These are phyloP conservation scores for Pelagomonas calceolata DNA, from an alignment of 108 stramenopile genomes.

Conservation along the genomic window DNA sequence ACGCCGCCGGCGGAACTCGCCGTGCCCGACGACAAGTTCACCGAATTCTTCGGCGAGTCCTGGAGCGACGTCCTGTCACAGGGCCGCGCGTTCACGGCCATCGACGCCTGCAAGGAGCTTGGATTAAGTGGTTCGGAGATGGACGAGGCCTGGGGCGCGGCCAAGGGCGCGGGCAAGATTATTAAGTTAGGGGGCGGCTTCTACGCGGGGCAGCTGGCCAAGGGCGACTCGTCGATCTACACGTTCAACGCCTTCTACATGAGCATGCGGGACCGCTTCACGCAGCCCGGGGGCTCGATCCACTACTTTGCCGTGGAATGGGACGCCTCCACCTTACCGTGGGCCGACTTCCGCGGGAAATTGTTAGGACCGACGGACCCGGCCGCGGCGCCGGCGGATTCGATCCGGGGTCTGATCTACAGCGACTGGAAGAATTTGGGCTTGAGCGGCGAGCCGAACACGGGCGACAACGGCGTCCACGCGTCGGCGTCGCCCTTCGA, in stretches of 20 bases:
- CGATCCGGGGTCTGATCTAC: conserved; percentile 61
- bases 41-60: conserved; percentile 66
- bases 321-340: conserved; percentile 55
- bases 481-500: conserved; percentile 80
- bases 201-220: conserved; percentile 67
- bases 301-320: conserved; percentile 80
- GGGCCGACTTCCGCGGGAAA: conserved; percentile 66
- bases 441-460: conserved; percentile 55
- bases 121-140: conserved; percentile 55
- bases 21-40: conserved; percentile 70
- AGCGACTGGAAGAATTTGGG: conserved; percentile 53
- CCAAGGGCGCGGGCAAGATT: conserved; percentile 39
- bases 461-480: conserved; percentile 85
- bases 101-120: conserved; percentile 74
- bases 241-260: conserved; percentile 93
- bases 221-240: conserved; percentile 44
- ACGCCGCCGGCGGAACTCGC: conserved; percentile 64
- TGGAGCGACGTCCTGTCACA: conserved; percentile 65
- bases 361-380: conserved; percentile 79
- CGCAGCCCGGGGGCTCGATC: conserved; percentile 56
- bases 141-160: conserved; percentile 52
- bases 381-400: conserved; percentile 53
- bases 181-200: conserved; percentile 90
- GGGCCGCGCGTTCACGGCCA: conserved; percentile 65
- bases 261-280: conserved; percentile 71